A percentile compares a stretch with the other conserved stretches of the same genome.
phyloP scores from a whole-genome alignment of 163 green algal species.

The Smithsoniella earleae region DNA sequence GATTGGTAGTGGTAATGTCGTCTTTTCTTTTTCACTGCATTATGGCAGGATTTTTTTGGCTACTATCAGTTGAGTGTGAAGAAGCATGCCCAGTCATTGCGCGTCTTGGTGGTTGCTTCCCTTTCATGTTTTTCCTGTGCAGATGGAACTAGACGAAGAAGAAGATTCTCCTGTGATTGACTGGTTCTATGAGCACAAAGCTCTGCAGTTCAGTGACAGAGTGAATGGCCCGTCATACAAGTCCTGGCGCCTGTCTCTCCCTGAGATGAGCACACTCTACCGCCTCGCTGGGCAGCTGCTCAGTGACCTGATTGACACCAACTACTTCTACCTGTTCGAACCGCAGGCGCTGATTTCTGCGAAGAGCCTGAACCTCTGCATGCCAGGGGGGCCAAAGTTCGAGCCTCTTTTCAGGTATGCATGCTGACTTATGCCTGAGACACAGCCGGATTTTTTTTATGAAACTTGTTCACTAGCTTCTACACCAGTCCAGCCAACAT shows the following conservation, averaged over 20 bases:
- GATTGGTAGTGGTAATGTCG: no score
- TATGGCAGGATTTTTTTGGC: no score
- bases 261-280: conserved; percentile 90
- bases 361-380: conserved; percentile 95
- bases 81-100: no score
- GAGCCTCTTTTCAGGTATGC: conserved; percentile 91
- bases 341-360: conserved; percentile 77
- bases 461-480: no score
- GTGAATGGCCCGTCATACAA: conserved; percentile 89
- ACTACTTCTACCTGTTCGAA: conserved; percentile 99
- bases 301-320: conserved; percentile 88
- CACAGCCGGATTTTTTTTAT: no score
- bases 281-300: conserved; percentile 86
- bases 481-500: no score
- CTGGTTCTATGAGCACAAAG: conserved; percentile 93
- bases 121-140: not conserved
- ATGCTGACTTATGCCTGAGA: no score
- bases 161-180: conserved; percentile 88
- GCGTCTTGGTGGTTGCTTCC: no score
- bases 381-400: conserved; percentile 97
- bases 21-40: no score
- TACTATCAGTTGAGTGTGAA: no score
- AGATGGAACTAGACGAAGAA: conserved; percentile 95
- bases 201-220: conserved; percentile 75
- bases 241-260: conserved; percentile 88